A percentile compares a stretch with the other conserved stretches of the same genome.
Conservation (phyloP, 768 basidiomycete species). For the Macrolepiota dolichaula region DNA sequence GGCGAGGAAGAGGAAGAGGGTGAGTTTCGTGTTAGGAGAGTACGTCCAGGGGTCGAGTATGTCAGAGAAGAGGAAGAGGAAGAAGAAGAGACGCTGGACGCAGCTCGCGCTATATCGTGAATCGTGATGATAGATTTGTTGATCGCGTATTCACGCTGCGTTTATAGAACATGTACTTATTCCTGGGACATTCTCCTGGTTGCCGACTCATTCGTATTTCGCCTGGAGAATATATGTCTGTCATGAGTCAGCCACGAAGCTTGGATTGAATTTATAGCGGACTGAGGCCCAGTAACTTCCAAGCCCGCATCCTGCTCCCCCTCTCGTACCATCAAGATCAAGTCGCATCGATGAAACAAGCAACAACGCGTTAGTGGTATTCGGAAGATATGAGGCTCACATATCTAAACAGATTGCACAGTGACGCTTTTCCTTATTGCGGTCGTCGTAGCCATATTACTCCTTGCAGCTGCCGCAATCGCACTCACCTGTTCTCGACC, state of each 20-base stretch:
- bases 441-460: neutral
- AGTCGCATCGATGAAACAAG: slow-evolving; percentile 2
- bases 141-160: neutral
- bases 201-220: neutral
- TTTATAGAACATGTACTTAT: neutral
- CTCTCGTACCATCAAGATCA: neutral
- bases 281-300: neutral
- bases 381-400: neutral
- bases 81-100: neutral
- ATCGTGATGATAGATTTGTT: too few relatives aligned
- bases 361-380: slow-evolving; percentile 3
- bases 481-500: slow-evolving; percentile 5
- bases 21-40: slow-evolving; percentile 2
- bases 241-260: neutral
- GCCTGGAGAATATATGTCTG: slow-evolving; percentile 3
- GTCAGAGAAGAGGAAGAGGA: slow-evolving; percentile 8
- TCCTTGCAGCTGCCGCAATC: neutral
- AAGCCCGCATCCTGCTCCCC: neutral
- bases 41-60: slow-evolving; percentile 1
- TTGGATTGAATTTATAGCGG: neutral
- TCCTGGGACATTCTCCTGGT: neutral
- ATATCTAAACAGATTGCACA: neutral
- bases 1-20: slow-evolving; percentile 27
- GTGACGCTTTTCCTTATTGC: slow-evolving; percentile 8
- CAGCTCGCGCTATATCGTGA: neutral